Base-by-base conservation (phyloP, 2,329 filamentous ascomycete species). In the Xylaria sp. region DNA sequence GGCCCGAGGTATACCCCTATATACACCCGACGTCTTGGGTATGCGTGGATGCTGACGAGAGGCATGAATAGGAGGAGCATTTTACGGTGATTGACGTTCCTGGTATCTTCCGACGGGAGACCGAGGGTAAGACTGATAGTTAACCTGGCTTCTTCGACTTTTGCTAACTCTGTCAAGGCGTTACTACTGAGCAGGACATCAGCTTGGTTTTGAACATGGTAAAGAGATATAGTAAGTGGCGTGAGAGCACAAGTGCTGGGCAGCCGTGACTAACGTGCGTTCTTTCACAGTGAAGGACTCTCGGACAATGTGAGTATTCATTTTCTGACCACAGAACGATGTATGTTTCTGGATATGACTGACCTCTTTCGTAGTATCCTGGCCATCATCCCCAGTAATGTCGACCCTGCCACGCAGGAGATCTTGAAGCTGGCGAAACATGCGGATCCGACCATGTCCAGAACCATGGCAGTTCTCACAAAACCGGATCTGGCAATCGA, bases 71-170 rank as follows among this genome's bases (percentile, higher is more conserved):
- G 70, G 71, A 77, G 73, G 65, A 77, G 2, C 76, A 81, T 13
- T 72, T 83, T 5, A 83, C 80, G 0, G 72, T 83, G 5, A 83
- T 83, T 4, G 81, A 83, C 16, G 79, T 83, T 0, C 80, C 80
- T 0, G 81, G 80, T 0, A 79, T 83, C n/a, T 82, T 83, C 59
- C 73, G 76, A 5, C 68, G 68, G 0, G 63, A 75, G 3, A 76
- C 73, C 0, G 62, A 69, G 54, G 74, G 73, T 68, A 16, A 61
- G 73, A 34, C n/a, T 16, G 7, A 10, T 7, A 16, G 19, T 9
- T 9, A 16, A 30, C 23, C 6, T 52, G 2, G 8, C 19, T 3
- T 11, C 3, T 2, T 30, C 6, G 2, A 18, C 9, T 54, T 13
- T n/a, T 10, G 48, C 54, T 53, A 30, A 56, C 44, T 2, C 7